Evolutionary conservation across 768 basidiomycete species (phyloP).

Genomic region (Mycena capillaripes): DNA sequence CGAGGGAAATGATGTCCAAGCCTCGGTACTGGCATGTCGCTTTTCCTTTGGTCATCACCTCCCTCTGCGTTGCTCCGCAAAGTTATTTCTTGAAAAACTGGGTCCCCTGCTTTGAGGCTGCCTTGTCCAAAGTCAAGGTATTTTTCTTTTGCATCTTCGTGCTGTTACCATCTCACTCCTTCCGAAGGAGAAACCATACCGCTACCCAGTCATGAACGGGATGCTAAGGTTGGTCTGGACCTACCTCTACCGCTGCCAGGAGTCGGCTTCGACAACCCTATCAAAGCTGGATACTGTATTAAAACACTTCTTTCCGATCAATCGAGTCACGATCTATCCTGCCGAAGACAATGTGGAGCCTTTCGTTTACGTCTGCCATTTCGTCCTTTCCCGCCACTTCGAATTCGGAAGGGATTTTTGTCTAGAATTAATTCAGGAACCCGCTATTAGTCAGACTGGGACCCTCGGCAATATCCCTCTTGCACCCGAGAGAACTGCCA

Average conservation of each 20-base stretch:
- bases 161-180: slow-evolving; percentile 15
- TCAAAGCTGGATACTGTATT: slow-evolving; percentile 81
- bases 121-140: slow-evolving; percentile 87
- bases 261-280: slow-evolving; percentile 85
- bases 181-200: slow-evolving; percentile 81
- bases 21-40: slow-evolving; percentile 92
- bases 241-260: slow-evolving; percentile 94
- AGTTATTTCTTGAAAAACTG: slow-evolving; percentile 89
- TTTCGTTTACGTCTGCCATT: slow-evolving; percentile 85
- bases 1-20: slow-evolving; percentile 88
- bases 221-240: slow-evolving; percentile 91
- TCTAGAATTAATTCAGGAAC: slow-evolving; percentile 85
- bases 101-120: slow-evolving; percentile 78
- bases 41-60: slow-evolving; percentile 86
- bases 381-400: slow-evolving; percentile 84
- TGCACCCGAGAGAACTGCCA: slow-evolving; percentile 79
- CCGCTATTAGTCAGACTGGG: slow-evolving; percentile 58
- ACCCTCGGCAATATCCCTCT: slow-evolving; percentile 58
- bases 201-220: slow-evolving; percentile 83
- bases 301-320: slow-evolving; percentile 85
- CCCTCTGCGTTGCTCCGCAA: slow-evolving; percentile 89
- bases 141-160: slow-evolving; percentile 2
- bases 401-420: slow-evolving; percentile 89
- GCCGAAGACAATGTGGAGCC: slow-evolving; percentile 84
- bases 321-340: slow-evolving; percentile 70